phyloP scores from a whole-genome alignment of 306 rosid species.

The Prunus campanulata region DNA sequence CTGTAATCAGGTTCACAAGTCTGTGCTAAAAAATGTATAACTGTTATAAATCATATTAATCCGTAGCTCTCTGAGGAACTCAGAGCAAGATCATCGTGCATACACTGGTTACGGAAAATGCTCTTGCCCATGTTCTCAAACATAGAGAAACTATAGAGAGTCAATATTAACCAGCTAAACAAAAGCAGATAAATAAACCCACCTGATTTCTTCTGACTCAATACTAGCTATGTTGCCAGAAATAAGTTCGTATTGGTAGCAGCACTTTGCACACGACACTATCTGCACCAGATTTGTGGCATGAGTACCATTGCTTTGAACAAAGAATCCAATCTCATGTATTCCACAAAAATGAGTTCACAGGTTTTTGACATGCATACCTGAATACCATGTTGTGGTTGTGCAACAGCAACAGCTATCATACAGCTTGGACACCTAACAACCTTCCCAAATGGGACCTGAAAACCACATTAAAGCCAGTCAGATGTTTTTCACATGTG shows the following conservation, averaged over 20 bases:
- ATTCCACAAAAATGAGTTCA: background rate
- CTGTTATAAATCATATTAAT: background rate
- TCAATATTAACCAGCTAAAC: background rate
- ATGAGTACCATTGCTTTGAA: background rate
- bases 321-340: background rate
- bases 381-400: constrained; percentile 97
- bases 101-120: background rate
- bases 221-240: constrained; percentile 76
- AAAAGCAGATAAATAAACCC: constrained; percentile 35
- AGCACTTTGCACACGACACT: constrained; percentile 86
- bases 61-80: background rate
- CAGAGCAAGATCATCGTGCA: background rate
- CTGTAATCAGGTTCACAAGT: background rate
- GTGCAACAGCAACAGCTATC: constrained; percentile 87
- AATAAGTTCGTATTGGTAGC: constrained; percentile 88
- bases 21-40: background rate
- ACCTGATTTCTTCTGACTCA: constrained; percentile 96
- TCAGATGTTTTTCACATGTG: background rate
- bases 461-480: constrained; percentile 20
- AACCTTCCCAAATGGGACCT: constrained; percentile 96
- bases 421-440: constrained; percentile 88
- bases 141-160: background rate
- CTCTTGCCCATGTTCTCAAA: background rate
- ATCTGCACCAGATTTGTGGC: constrained; percentile 51
- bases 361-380: constrained; percentile 26